A percentile compares a stretch with the other conserved stretches of the same genome.
Conservation (phyloP, 2,329 filamentous ascomycete species). For the Aurifilum marmelostoma region DNA sequence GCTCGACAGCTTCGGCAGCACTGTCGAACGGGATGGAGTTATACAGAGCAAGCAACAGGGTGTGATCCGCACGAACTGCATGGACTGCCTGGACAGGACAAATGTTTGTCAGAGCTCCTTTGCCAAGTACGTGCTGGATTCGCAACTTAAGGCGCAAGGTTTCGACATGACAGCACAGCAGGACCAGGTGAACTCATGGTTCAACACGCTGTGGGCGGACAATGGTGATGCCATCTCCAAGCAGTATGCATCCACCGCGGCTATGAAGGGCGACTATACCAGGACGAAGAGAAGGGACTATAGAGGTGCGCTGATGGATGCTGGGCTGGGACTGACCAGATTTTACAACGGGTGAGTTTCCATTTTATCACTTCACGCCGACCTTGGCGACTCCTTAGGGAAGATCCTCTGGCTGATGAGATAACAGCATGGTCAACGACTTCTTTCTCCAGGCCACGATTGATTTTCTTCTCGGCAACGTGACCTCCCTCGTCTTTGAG, state of each 20-base stretch:
- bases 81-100: slow-evolving; percentile 96
- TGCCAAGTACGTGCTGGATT: slow-evolving; percentile 78
- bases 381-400: slow-evolving; percentile 27
- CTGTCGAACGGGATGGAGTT: slow-evolving; percentile 55
- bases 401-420: slow-evolving; percentile 15
- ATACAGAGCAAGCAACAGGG: slow-evolving; percentile 64
- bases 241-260: slow-evolving; percentile 93
- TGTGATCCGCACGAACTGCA: slow-evolving; percentile 92
- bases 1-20: slow-evolving; percentile 74
- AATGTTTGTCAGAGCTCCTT: slow-evolving; percentile 96
- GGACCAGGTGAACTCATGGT: slow-evolving; percentile 86
- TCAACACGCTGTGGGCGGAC: slow-evolving; percentile 96
- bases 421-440: slow-evolving; percentile 88
- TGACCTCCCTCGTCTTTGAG: slow-evolving; percentile 82
- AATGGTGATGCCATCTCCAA: slow-evolving; percentile 96
- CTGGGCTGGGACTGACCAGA: slow-evolving; percentile 82
- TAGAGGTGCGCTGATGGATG: slow-evolving; percentile 86
- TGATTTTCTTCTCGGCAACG: slow-evolving; percentile 90
- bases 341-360: slow-evolving; percentile 68
- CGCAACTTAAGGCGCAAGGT: slow-evolving; percentile 75
- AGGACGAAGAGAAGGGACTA: slow-evolving; percentile 89
- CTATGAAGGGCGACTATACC: slow-evolving; percentile 96
- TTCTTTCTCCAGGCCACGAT: slow-evolving; percentile 96
- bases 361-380: background rate
- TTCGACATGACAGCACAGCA: slow-evolving; percentile 74